Base-by-base conservation (phyloP, 306 rosid genomes). In the Cucumis melo region DNA sequence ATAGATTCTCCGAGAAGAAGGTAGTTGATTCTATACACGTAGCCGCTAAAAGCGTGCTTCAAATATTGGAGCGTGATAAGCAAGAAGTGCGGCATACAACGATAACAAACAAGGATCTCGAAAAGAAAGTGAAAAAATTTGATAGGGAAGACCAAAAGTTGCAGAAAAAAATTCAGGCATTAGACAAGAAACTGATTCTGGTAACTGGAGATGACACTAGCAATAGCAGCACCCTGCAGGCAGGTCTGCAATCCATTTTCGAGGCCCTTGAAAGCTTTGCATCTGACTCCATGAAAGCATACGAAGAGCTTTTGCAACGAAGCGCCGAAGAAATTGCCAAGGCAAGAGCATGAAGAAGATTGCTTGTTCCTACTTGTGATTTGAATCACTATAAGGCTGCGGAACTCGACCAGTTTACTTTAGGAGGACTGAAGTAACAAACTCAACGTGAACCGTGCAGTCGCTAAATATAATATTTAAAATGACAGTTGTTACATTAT, bases 231-330 rank as follows among this genome's bases (percentile, higher is more conserved):
- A 87, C 87, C 78, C 83, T 95, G 38, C 95, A 92, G 80, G 91
- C 89, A 67, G 82, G 93, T 82, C 86, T 95, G 87, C 92, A 87
- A 82, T 87, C 86, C 73, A 90, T 92, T 81, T 95, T 95, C 79
- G 91, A 95, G 90, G 96, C 96, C 77, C 88, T 95, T 91, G 97
- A 95, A 83, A 90, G 81, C 82, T 95, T 95, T 84, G 85, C 90
- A 0, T 86, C 86, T 1, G 82, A 81, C 76, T 88, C 96, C 66
- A 85, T 81, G 83, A 88, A 44, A 87, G 92, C 86, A 23, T 95
- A 92, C 6, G 97, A 89, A 81, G 98, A 90, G 74, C 88, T 95
- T 79, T 68, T 92, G 77, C 91, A 86, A 79, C 88, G 93, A 13
- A 79, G 84, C 17, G 90, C 84, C 77, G 97, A 94, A 81, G 93